Base-by-base conservation (phyloP, 208 protist species). In the Crithidia expoeki region DNA sequence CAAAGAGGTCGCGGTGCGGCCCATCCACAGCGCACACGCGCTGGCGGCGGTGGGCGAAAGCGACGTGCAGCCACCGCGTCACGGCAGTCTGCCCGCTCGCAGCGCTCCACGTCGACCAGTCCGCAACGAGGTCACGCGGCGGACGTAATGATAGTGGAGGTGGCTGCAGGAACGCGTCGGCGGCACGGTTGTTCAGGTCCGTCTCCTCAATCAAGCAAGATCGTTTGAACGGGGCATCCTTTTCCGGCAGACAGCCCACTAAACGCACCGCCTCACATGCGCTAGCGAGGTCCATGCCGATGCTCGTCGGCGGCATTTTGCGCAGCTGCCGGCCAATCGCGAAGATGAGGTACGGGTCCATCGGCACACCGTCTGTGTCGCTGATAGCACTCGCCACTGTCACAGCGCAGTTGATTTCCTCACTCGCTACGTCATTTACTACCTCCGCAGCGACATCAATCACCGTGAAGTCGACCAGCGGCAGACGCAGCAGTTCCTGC, bases 301-400 rank as follows among this genome's bases (percentile, higher is more conserved):
- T 27, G 6, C 74, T 73, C 7, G 46, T 21, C 19, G 57, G 5
- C 5, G 75, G 57, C 47, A 85, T 75, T 25, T 85, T 72, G 32
- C 73, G 72, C 28, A 96, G 67, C 7, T 90, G 72, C 6, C 91
- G 78, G 2, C 82, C 87, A 44, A 88, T 73, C 23, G 91, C 81
- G 68, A 90, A 94, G 30, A 96, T 72, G 40, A 93, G 81, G 68
- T 93, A 96, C 14, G 91, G 91, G 60, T 96, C 91, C 59, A 96
- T 93, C n/a, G 76, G 40, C 17, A 86, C 66, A 5, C 81, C 83
- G 38, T 93, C 91, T 44, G 92, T 90, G 71, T 94, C 88, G 2
- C 74, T 70, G 77, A 96, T 83, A 2, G 72, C 77, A 64, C 88
- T 94, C 17, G 88, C 88, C 62, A 96, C 91, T 0, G 86, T 85